A percentile compares a stretch with the other conserved stretches of the same genome.
Evolutionary conservation across 768 basidiomycete species (phyloP).

Genomic region (Lactifluus volemus): DNA sequence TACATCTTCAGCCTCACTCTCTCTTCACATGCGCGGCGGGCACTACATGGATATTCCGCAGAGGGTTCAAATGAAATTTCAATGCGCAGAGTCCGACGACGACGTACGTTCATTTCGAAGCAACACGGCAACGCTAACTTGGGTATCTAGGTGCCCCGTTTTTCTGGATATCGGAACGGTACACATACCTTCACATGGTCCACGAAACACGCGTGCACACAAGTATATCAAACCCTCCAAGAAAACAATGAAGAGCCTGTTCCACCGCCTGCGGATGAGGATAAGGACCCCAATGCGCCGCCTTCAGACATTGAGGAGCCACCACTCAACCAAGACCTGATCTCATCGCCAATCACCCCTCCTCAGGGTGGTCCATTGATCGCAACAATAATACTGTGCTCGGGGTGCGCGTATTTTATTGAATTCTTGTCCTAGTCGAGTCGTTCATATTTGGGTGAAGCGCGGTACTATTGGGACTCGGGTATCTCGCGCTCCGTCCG

Average conservation of each 20-base stretch:
- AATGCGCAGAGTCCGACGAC: conserved; percentile 23
- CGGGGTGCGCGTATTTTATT: conserved; percentile 4
- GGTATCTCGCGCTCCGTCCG: conserved; percentile 6
- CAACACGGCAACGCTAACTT: neutral
- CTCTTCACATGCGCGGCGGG: conserved; percentile 24
- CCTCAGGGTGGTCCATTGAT: neutral
- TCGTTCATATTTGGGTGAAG: neutral
- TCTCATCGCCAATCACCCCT: neutral
- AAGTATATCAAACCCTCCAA: neutral
- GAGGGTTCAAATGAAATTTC: conserved; percentile 23
- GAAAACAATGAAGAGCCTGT: conserved; percentile 9
- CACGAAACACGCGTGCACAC: conserved; percentile 25
- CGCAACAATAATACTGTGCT: conserved; percentile 2
- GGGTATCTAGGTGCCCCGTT: conserved; percentile 5
- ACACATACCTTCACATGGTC: conserved; percentile 25
- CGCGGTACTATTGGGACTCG: neutral
- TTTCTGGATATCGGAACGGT: conserved; percentile 22
- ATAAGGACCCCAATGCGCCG: neutral
- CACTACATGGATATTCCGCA: conserved; percentile 24
- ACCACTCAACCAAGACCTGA: neutral
- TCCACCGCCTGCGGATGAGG: conserved; percentile 17
- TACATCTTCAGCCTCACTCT: conserved; percentile 20
- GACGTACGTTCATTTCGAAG: conserved; percentile 21
- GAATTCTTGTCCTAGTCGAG: neutral
- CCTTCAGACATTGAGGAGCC: neutral